These are phyloP conservation scores for Fraxinus floribunda DNA, from an alignment of 305 asterid species.

Conservation along the genomic window DNA sequence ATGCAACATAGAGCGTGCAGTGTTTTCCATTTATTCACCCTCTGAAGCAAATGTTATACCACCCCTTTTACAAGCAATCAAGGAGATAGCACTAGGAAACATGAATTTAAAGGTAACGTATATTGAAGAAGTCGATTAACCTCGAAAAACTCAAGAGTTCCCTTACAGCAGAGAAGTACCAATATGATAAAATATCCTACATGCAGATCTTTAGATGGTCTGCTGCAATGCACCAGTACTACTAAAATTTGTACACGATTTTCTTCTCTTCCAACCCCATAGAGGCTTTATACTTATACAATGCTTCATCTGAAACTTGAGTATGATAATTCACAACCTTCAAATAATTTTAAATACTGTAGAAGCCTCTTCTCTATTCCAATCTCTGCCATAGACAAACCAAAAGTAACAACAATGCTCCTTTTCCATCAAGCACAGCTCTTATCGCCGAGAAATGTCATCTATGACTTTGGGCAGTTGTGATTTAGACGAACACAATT, in stretches of 20 bases:
- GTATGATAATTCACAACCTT: constrained; percentile 33
- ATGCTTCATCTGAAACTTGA: constrained; percentile 33
- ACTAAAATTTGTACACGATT: constrained; percentile 18
- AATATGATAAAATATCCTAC: constrained; percentile 31
- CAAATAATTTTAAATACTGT: constrained; percentile 37
- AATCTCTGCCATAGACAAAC: constrained; percentile 44
- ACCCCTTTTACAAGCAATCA: constrained; percentile 26
- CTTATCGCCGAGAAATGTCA: constrained; percentile 23
- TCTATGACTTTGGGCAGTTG: constrained; percentile 22
- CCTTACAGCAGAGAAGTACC: constrained; percentile 43
- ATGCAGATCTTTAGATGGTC: constrained; percentile 26
- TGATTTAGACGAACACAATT: constrained; percentile 18
- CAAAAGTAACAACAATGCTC: constrained; percentile 35
- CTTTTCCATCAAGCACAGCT: constrained; percentile 22
- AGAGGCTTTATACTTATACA: constrained; percentile 28
- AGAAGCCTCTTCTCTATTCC: constrained; percentile 44
- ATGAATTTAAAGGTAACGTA: constrained; percentile 31
- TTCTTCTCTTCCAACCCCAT: constrained; percentile 22
- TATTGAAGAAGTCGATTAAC: constrained; percentile 28
- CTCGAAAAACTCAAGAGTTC: constrained; percentile 29
- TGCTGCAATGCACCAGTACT: constrained; percentile 23
- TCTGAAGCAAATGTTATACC: constrained; percentile 27
- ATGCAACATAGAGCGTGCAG: constrained; percentile 24
- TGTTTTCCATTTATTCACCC: constrained; percentile 32
- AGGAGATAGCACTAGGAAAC: constrained; percentile 31